These are phyloP conservation scores for Backusella macrospora DNA, from an alignment of 192 early-diverging fungal genomes.

Conservation along the genomic window DNA sequence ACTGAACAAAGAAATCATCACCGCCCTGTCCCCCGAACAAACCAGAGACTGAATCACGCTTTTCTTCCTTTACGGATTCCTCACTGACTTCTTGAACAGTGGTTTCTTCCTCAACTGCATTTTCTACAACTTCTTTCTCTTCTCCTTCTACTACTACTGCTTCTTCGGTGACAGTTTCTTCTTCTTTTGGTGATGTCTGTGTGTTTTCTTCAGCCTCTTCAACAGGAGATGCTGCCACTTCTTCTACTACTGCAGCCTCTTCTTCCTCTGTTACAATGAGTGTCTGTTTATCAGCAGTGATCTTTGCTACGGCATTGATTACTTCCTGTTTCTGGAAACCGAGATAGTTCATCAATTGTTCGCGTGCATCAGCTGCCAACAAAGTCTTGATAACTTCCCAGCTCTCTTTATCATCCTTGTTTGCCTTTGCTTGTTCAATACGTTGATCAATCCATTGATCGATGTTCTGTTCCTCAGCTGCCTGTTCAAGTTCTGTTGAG, in stretches of 20 bases:
- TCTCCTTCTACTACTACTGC: slow-evolving; percentile 35
- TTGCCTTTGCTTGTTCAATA: slow-evolving; percentile 35
- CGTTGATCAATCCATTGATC: slow-evolving; percentile 47
- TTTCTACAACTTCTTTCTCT: slow-evolving; percentile 40
- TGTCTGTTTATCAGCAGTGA: slow-evolving; percentile 32
- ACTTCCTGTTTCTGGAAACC: slow-evolving; percentile 81
- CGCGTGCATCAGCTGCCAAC: slow-evolving; percentile 77
- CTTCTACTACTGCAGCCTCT: slow-evolving; percentile 17
- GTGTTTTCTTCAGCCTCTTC: slow-evolving; percentile 26
- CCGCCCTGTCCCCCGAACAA: slow-evolving; percentile 17
- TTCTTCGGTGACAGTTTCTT: not conserved
- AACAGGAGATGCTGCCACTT: slow-evolving; percentile 6
- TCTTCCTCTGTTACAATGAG: slow-evolving; percentile 14
- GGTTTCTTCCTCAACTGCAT: slow-evolving; percentile 7
- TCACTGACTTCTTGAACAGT: slow-evolving; percentile 7
- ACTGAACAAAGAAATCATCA: slow-evolving; percentile 25
- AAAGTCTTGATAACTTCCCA: slow-evolving; percentile 88
- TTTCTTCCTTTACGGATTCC: not conserved
- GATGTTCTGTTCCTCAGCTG: slow-evolving; percentile 53
- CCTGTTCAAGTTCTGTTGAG: slow-evolving; percentile 72
- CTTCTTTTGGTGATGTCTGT: not conserved
- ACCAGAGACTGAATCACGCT: slow-evolving; percentile 16
- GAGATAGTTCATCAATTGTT: slow-evolving; percentile 84
- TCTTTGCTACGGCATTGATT: slow-evolving; percentile 62
- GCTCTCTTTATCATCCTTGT: slow-evolving; percentile 44